These are phyloP conservation scores for Beta corolliflora DNA, from an alignment of 179 eudicot genomes.

Conservation along the genomic window DNA sequence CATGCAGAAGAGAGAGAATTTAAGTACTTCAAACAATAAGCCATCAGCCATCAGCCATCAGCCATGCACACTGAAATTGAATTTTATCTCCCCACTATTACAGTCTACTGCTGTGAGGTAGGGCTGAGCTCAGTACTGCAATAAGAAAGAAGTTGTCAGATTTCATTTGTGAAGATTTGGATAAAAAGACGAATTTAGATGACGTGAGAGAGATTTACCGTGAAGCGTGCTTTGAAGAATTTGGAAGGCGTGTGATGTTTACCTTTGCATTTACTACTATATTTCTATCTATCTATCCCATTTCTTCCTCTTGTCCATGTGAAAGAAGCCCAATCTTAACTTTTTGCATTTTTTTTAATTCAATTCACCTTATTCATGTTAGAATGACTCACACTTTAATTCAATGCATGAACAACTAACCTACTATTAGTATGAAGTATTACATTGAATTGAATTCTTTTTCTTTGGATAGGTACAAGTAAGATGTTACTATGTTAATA, in stretches of 20 bases:
- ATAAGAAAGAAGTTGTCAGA: constrained; percentile 11
- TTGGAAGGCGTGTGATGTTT: constrained; percentile 1
- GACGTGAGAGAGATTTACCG: constrained; percentile 2
- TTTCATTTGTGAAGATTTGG: not conserved
- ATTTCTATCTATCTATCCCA: no score
- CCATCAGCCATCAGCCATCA: no score
- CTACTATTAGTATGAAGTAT: no score
- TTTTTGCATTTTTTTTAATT: not conserved
- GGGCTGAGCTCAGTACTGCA: constrained; percentile 3
- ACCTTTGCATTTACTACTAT: not conserved
- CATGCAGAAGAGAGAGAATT: no score
- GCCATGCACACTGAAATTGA: no score
- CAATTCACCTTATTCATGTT: not conserved
- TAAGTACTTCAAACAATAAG: no score
- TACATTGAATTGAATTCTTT: no score
- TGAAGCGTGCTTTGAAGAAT: not conserved
- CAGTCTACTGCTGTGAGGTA: not conserved
- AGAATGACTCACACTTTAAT: no score
- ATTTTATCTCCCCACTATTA: not conserved
- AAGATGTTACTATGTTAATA: no score
- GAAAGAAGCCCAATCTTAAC: not conserved
- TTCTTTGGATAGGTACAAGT: no score
- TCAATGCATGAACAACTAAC: no score
- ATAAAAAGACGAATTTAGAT: not conserved
- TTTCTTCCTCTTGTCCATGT: not conserved